Conservation (phyloP, 345 rosid genomes). For the Boechera stricta region DNA sequence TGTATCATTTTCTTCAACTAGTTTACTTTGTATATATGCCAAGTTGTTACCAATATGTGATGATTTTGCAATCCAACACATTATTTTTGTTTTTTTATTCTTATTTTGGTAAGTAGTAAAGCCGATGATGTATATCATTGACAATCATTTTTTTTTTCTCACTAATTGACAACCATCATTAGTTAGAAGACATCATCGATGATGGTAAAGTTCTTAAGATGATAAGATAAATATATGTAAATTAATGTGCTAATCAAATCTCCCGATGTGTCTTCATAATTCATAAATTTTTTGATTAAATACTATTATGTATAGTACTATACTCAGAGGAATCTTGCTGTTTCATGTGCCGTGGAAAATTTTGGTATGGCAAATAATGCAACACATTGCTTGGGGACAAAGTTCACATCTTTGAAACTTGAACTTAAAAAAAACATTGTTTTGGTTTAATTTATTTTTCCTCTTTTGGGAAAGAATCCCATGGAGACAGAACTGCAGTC, state of each 20-base stretch:
- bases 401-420: constrained; percentile 41
- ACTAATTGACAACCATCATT: constrained; percentile 9
- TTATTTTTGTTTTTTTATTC: constrained; percentile 6
- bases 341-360: constrained; percentile 47
- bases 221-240: constrained; percentile 3
- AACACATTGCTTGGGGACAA: constrained; percentile 44
- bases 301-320: constrained; percentile 21
- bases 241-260: not conserved
- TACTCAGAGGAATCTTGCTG: constrained; percentile 33
- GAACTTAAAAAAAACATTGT: not conserved
- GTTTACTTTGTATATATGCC: constrained; percentile 7
- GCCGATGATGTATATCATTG: constrained; percentile 16
- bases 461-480: constrained; percentile 5
- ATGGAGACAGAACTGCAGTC: constrained; percentile 23
- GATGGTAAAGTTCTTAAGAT: constrained; percentile 5
- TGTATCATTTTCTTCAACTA: constrained; percentile 9
- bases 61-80: constrained; percentile 8
- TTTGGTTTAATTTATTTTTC: not conserved
- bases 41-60: constrained; percentile 12
- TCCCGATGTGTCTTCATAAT: constrained; percentile 8
- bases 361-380: constrained; percentile 42
- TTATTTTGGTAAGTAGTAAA: constrained; percentile 28
- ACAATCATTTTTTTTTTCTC: not conserved
- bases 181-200: not conserved
- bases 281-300: constrained; percentile 9